Base-by-base conservation (phyloP, 2,329 filamentous ascomycete species). In the Colletotrichum graminicola region DNA sequence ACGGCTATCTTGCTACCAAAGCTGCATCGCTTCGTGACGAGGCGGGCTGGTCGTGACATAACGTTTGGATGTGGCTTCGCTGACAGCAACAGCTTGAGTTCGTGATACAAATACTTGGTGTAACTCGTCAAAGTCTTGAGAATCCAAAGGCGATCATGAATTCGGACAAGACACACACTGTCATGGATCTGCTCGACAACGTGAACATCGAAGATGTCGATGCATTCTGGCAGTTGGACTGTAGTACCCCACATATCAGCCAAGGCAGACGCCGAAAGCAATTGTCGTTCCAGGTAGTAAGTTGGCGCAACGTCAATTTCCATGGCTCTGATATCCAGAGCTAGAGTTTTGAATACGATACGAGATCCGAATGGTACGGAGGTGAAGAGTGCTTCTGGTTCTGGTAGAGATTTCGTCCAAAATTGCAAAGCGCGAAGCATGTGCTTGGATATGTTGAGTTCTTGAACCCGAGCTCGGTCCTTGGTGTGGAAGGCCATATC, bases 91-190 rank as follows among this genome's bases (percentile, higher is more conserved):
- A 85, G 84, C 65, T 85, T 85, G 23, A 91, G 81, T 77, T 91
- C 89, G 74, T 90, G 87, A 76, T 90, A 91, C 47, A 91, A 80
- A 75, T 87, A 90, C 75, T 90, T 90, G 71, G 87, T 83, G 73
- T 84, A 85, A 78, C 86, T 88, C 2, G 86, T 87, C 52, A 90
- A 77, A 3, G 87, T 86, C 76, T 91, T 91, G 78, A 91, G 84
- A 67, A 90, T 85, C 81, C 84, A 86, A 2, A 82, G 77, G 59
- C 79, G 75, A 8, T 78, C 80, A 26, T 79, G 74, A 51, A 86
- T 80, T 41, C 80, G 79, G 55, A 90, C 87, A 18, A 90, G 79
- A 67, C 86, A 89, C 55, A 90, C 86, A 72, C 88, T 89, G 75
- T 91, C 89, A 73, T 90, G 86, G 23, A 90, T 78, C 77, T 90